Evolutionary conservation across 768 basidiomycete species (phyloP).

Genomic region (Artomyces pyxidatus): DNA sequence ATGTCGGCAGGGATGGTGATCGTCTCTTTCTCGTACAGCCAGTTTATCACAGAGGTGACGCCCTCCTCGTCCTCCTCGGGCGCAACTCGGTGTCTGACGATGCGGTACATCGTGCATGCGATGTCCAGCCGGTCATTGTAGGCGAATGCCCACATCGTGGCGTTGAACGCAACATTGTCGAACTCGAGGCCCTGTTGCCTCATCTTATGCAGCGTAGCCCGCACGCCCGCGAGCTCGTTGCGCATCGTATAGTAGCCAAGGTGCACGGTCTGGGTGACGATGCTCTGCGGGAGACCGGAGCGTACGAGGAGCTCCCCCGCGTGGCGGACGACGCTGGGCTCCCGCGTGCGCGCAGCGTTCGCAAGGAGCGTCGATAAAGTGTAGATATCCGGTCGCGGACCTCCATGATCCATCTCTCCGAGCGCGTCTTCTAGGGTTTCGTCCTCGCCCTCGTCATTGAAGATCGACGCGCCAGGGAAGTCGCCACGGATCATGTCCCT

Average conservation of each 20-base stretch:
- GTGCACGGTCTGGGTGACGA: conserved; percentile 53
- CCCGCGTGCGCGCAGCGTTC: conserved; percentile 49
- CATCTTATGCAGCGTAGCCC: conserved; percentile 47
- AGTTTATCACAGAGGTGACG: conserved; percentile 25
- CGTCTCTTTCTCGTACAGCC: conserved; percentile 35
- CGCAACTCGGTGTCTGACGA: conserved; percentile 46
- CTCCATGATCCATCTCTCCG: no score
- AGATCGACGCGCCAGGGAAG: conserved; percentile 31
- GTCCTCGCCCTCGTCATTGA: neutral
- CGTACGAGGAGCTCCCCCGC: conserved; percentile 43
- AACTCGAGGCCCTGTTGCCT: conserved; percentile 40
- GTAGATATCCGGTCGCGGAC: conserved; percentile 65
- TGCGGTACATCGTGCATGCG: conserved; percentile 53
- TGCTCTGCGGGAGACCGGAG: conserved; percentile 49
- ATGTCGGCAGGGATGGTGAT: conserved; percentile 36
- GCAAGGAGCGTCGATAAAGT: conserved; percentile 64
- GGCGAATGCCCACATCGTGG: conserved; percentile 63
- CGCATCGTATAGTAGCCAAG: conserved; percentile 46
- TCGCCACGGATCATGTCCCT: conserved; percentile 44
- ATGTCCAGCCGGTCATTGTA: conserved; percentile 43
- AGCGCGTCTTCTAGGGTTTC: conserved; percentile 8
- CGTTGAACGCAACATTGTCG: conserved; percentile 61
- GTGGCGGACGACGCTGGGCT: conserved; percentile 36
- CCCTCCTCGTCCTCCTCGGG: conserved; percentile 25
- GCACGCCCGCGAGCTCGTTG: conserved; percentile 45